These are phyloP conservation scores for Hypoxylon rubiginosum DNA, from an alignment of 2,329 filamentous ascomycete genomes.

Conservation along the genomic window DNA sequence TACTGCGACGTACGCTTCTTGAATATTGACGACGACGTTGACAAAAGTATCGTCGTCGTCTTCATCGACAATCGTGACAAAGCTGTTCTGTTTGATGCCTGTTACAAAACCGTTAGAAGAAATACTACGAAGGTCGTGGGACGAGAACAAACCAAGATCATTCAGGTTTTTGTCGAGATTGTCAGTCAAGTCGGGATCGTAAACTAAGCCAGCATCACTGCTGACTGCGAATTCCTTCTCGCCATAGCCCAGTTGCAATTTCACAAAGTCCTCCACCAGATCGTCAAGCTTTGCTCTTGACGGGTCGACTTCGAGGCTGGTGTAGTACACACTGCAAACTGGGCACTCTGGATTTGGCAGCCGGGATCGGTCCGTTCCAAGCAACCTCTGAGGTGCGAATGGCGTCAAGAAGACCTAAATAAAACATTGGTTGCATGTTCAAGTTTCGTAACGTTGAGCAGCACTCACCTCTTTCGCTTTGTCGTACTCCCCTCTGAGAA, in stretches of 20 bases:
- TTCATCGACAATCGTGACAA: conserved; percentile 88
- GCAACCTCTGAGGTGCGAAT: conserved; percentile 68
- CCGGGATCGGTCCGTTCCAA: conserved; percentile 69
- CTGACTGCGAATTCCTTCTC: conserved; percentile 83
- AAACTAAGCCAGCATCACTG: conserved; percentile 82
- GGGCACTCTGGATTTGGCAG: conserved; percentile 85
- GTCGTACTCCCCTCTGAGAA: conserved; percentile 78
- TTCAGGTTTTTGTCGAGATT: conserved; percentile 84
- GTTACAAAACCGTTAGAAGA: conserved; percentile 46
- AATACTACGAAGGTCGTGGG: conserved; percentile 10
- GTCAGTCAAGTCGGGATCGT: conserved; percentile 89
- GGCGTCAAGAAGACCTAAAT: conserved; percentile 83
- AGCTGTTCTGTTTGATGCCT: conserved; percentile 79
- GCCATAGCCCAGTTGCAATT: conserved; percentile 78
- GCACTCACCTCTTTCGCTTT: conserved; percentile 81
- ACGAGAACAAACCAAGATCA: conserved; percentile 72
- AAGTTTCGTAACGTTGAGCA: conserved; percentile 3
- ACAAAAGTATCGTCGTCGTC: conserved; percentile 81
- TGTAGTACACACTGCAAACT: conserved; percentile 82
- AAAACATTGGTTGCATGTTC: conserved; percentile 25
- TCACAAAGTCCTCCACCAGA: conserved; percentile 81
- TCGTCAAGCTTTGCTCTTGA: conserved; percentile 81
- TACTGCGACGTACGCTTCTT: conserved; percentile 66
- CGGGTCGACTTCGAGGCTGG: conserved; percentile 76
- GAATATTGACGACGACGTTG: conserved; percentile 81